Percentiles rank a stretch among this genome's conserved stretches.
Evolutionary conservation across 768 basidiomycete species (phyloP).

Genomic region (Serendipita sp.): DNA sequence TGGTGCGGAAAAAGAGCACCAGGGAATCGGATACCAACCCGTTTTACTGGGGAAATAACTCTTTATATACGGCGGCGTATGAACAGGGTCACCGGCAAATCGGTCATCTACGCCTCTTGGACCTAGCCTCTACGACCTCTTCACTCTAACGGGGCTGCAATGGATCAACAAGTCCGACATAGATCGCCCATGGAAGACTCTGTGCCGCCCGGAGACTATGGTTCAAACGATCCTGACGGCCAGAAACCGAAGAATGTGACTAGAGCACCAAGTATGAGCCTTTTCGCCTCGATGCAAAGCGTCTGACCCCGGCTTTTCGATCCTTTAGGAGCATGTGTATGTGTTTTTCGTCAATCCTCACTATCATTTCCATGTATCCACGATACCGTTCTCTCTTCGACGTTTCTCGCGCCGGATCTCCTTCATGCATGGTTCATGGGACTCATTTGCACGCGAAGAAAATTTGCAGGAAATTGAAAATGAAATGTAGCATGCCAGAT

Average conservation of each 20-base stretch:
- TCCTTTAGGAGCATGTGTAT: slow-evolving; percentile 60
- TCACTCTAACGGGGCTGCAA: no score
- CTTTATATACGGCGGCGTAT: no score
- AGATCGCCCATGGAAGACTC: no score
- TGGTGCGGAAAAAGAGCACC: no score
- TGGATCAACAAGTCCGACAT: no score
- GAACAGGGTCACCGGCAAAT: no score
- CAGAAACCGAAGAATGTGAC: not conserved
- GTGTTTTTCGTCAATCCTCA: slow-evolving; percentile 15
- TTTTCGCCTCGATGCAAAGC: not conserved
- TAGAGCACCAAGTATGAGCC: not conserved
- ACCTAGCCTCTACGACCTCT: no score
- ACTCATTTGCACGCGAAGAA: slow-evolving; percentile 34
- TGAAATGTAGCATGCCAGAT: slow-evolving; percentile 55
- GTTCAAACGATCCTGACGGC: no score
- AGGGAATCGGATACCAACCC: no score
- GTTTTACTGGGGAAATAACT: no score
- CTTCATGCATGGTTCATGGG: not conserved
- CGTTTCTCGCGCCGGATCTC: slow-evolving; percentile 8
- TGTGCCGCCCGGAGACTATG: no score
- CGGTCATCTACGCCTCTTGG: no score
- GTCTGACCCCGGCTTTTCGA: not conserved
- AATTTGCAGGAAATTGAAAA: slow-evolving; percentile 91
- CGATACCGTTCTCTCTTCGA: slow-evolving; percentile 4
- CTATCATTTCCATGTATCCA: not conserved